Evolutionary conservation across 345 rosid species (phyloP).

Genomic region (Melaleuca alternifolia): DNA sequence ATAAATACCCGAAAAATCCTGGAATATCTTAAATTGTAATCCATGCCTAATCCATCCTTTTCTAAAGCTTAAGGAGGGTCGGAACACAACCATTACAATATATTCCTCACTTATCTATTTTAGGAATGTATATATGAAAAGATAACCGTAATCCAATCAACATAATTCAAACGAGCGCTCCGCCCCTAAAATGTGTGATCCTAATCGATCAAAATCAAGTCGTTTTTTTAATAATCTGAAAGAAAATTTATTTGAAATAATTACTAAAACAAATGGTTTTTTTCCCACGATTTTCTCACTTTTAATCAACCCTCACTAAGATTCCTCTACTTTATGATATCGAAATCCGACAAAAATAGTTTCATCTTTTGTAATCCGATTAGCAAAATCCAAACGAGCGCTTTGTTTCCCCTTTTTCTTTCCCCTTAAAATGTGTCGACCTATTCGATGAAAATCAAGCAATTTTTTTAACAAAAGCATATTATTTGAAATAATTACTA

Average conservation of each 20-base stretch:
- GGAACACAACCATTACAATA: too few relatives aligned
- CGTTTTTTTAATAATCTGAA: not conserved
- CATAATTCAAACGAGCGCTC: not conserved
- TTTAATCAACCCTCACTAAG: not conserved
- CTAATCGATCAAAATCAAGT: not conserved
- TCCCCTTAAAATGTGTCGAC: too few relatives aligned
- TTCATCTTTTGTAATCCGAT: not conserved
- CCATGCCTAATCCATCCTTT: too few relatives aligned
- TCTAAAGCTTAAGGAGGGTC: too few relatives aligned
- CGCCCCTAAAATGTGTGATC: not conserved
- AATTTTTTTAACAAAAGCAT: not conserved
- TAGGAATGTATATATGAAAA: too few relatives aligned
- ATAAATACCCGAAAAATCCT: too few relatives aligned
- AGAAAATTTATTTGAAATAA: not conserved
- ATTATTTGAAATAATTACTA: not conserved
- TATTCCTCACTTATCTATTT: not conserved
- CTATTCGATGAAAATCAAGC: not conserved
- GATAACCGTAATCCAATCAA: not conserved
- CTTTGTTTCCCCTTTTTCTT: too few relatives aligned
- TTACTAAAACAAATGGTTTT: not conserved
- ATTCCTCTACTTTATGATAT: not conserved
- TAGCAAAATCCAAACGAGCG: too few relatives aligned
- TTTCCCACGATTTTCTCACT: not conserved
- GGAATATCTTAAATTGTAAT: too few relatives aligned
- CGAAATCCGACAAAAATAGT: not conserved